Evolutionary conservation across 2,329 filamentous ascomycete genomes (phyloP).

Genomic region (Aurifilum marmelostoma): DNA sequence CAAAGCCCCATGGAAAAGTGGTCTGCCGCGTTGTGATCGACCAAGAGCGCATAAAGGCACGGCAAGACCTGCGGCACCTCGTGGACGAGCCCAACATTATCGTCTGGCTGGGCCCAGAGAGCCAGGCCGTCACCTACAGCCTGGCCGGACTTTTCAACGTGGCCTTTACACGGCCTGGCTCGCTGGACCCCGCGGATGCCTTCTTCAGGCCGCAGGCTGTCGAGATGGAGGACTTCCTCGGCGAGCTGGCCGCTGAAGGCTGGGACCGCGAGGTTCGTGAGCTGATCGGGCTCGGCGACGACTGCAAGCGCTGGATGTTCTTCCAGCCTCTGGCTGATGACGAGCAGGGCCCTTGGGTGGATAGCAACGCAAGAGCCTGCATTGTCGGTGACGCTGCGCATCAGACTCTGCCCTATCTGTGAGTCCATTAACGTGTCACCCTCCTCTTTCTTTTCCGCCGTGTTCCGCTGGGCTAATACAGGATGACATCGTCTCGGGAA

Average conservation of each 20-base stretch:
- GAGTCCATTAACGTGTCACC: slow-evolving; percentile 19
- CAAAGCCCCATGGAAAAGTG: slow-evolving; percentile 32
- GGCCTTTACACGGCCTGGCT: slow-evolving; percentile 32
- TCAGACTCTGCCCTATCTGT: slow-evolving; percentile 31
- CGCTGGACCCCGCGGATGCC: slow-evolving; percentile 28
- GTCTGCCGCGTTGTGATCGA: slow-evolving; percentile 32
- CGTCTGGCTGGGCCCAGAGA: slow-evolving; percentile 32
- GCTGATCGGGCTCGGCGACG: slow-evolving; percentile 29
- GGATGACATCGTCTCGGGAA: slow-evolving; percentile 3
- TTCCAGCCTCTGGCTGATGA: slow-evolving; percentile 31
- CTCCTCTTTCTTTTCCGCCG: not conserved
- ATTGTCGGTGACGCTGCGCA: slow-evolving; percentile 33
- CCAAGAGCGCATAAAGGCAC: slow-evolving; percentile 29
- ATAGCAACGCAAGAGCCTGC: slow-evolving; percentile 28
- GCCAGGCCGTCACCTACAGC: slow-evolving; percentile 31
- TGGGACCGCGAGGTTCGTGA: slow-evolving; percentile 32
- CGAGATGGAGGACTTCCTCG: slow-evolving; percentile 28
- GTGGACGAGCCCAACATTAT: slow-evolving; percentile 31
- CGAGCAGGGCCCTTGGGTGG: slow-evolving; percentile 29
- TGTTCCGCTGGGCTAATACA: not conserved
- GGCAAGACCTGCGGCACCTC: slow-evolving; percentile 28
- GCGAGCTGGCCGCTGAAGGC: slow-evolving; percentile 18
- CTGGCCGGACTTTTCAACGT: slow-evolving; percentile 32
- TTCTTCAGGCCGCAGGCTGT: slow-evolving; percentile 31
- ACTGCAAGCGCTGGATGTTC: slow-evolving; percentile 29